A percentile compares a stretch with the other conserved stretches of the same genome.
phyloP scores from a whole-genome alignment of 352 stramenopile genomes.

The Phytophthora melonis region DNA sequence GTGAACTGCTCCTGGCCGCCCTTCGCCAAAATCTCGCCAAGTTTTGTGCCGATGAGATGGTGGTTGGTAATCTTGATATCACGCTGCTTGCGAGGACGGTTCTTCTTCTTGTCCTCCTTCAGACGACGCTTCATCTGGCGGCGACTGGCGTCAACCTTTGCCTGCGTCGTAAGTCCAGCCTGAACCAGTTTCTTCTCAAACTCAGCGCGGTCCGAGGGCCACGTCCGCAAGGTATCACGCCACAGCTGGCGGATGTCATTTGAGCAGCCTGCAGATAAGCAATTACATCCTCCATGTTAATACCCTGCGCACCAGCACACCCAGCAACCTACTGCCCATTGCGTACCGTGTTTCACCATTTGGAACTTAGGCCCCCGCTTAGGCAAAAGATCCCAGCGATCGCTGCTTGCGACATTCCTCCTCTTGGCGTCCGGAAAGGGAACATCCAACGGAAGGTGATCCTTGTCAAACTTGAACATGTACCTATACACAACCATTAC shows the following conservation, averaged over 20 bases:
- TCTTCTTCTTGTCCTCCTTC: slow-evolving; percentile 88
- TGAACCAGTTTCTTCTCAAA: slow-evolving; percentile 87
- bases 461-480: slow-evolving; percentile 88
- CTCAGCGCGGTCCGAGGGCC: slow-evolving; percentile 76
- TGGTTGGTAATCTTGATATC: slow-evolving; percentile 93
- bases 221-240: slow-evolving; percentile 78
- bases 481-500: slow-evolving; percentile 47
- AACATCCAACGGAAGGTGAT: slow-evolving; percentile 80
- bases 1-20: slow-evolving; percentile 82
- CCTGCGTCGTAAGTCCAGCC: slow-evolving; percentile 82
- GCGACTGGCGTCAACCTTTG: slow-evolving; percentile 83
- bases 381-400: slow-evolving; percentile 79
- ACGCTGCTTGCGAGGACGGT: slow-evolving; percentile 79
- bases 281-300: slow-evolving; percentile 5
- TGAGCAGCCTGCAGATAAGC: slow-evolving; percentile 58
- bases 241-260: slow-evolving; percentile 89
- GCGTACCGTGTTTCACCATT: slow-evolving; percentile 80
- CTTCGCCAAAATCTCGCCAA: slow-evolving; percentile 85
- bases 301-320: not conserved
- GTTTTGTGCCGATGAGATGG: slow-evolving; percentile 88
- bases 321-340: not conserved
- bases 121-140: slow-evolving; percentile 82
- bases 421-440: slow-evolving; percentile 79
- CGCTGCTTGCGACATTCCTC: slow-evolving; percentile 64
- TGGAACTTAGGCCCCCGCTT: slow-evolving; percentile 79